Conservation (phyloP, 495 filamentous ascomycete genomes). For the Trichoderma parareesei region DNA sequence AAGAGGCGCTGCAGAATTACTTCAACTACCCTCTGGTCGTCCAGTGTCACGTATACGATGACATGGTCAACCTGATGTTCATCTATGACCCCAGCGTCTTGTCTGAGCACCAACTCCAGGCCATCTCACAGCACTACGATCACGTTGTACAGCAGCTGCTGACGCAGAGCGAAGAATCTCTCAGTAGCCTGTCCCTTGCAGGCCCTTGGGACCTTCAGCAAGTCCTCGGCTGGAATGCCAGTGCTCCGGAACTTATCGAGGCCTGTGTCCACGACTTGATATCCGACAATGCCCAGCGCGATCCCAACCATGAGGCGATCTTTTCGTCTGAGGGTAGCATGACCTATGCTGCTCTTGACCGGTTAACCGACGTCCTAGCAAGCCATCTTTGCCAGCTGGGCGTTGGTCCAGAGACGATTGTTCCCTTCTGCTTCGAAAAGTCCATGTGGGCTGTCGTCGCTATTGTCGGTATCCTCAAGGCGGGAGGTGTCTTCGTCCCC, state of each 20-base stretch:
- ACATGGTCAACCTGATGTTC: conserved; percentile 11
- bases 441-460: background rate
- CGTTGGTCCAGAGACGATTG: conserved; percentile 2
- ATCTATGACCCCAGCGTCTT: conserved; percentile 16
- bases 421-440: conserved; percentile 32
- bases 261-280: conserved; percentile 3
- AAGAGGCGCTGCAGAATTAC: background rate
- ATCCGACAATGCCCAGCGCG: background rate
- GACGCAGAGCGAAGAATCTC: background rate
- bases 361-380: background rate
- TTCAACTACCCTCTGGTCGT: conserved; percentile 20
- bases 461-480: conserved; percentile 6
- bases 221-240: background rate
- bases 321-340: background rate
- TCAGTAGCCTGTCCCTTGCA: background rate
- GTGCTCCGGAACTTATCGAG: background rate
- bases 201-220: background rate
- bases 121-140: conserved; percentile 17
- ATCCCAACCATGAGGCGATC: background rate
- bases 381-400: background rate
- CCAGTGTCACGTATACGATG: conserved; percentile 13
- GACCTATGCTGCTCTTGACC: background rate
- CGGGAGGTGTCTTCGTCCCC: background rate
- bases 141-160: conserved; percentile 14
- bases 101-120: conserved; percentile 11